These are phyloP conservation scores for Fennellomyces sp. DNA, from an alignment of 371 early-diverging fungal genomes.

Conservation along the genomic window DNA sequence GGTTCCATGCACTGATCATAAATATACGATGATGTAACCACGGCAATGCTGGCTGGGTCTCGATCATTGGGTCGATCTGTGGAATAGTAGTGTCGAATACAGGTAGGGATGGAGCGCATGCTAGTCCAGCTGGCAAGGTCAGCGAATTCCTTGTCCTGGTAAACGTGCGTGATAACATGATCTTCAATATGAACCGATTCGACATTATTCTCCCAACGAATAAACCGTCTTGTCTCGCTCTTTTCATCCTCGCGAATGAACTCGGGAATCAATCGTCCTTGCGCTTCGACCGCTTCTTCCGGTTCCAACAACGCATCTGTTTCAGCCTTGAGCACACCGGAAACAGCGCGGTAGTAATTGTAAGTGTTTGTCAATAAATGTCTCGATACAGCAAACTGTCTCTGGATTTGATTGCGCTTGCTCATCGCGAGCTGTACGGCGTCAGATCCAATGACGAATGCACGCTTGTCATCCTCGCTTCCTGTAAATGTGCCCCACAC, in stretches of 20 bases:
- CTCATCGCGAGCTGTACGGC: conserved; percentile 22
- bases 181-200: conserved; percentile 36
- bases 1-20: conserved; percentile 65
- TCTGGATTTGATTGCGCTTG: conserved; percentile 9
- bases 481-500: conserved; percentile 31
- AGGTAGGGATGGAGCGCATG: not conserved
- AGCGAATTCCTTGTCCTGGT: conserved; percentile 39
- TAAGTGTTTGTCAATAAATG: conserved; percentile 33
- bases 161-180: conserved; percentile 29
- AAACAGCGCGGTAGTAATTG: conserved; percentile 29
- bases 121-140: conserved; percentile 32
- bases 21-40: conserved; percentile 63
- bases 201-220: conserved; percentile 45
- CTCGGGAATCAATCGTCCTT: conserved; percentile 24
- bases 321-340: conserved; percentile 10
- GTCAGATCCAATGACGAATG: conserved; percentile 26
- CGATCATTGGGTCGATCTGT: not conserved
- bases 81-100: not conserved
- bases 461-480: conserved; percentile 13
- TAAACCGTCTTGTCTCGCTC: conserved; percentile 29
- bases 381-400: conserved; percentile 9
- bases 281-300: conserved; percentile 25
- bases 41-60: conserved; percentile 36
- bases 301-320: conserved; percentile 20
- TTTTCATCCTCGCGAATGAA: conserved; percentile 29